These are phyloP conservation scores for Talaromyces liani DNA, from an alignment of 495 filamentous ascomycete species.

Conservation along the genomic window DNA sequence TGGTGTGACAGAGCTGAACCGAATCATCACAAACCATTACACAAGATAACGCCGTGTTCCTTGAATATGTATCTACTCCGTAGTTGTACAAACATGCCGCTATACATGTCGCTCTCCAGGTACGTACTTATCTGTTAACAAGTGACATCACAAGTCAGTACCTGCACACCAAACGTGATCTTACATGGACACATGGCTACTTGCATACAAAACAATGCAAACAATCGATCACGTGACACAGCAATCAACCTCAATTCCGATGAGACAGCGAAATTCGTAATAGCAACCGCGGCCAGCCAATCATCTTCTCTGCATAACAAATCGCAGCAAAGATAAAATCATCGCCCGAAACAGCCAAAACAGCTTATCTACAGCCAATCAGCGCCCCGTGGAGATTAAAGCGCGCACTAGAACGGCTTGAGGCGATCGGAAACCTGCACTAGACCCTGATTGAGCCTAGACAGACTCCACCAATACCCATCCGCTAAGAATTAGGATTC, in stretches of 20 bases:
- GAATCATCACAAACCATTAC: background rate
- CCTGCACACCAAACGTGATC: background rate
- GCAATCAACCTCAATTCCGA: background rate
- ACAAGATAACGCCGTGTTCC: background rate
- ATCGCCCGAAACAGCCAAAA: background rate
- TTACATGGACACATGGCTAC: background rate
- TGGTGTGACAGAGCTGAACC: background rate
- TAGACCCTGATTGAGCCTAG: background rate
- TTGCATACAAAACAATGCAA: background rate
- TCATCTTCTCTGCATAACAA: background rate
- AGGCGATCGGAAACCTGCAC: background rate
- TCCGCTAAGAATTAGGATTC: background rate
- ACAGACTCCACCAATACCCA: background rate
- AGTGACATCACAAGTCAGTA: background rate
- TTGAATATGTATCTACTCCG: background rate
- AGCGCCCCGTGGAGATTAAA: background rate
- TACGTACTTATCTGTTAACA: background rate
- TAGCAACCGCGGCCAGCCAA: background rate
- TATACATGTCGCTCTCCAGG: background rate
- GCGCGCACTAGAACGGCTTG: background rate
- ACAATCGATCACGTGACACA: background rate
- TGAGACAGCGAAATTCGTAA: conserved; percentile 1
- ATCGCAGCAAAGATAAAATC: background rate
- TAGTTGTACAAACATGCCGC: background rate
- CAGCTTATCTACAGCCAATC: conserved; percentile 8